Percentiles rank a stretch among this genome's conserved stretches.
Conservation (phyloP, 2,329 filamentous ascomycete species). For the Nemania sp. region DNA sequence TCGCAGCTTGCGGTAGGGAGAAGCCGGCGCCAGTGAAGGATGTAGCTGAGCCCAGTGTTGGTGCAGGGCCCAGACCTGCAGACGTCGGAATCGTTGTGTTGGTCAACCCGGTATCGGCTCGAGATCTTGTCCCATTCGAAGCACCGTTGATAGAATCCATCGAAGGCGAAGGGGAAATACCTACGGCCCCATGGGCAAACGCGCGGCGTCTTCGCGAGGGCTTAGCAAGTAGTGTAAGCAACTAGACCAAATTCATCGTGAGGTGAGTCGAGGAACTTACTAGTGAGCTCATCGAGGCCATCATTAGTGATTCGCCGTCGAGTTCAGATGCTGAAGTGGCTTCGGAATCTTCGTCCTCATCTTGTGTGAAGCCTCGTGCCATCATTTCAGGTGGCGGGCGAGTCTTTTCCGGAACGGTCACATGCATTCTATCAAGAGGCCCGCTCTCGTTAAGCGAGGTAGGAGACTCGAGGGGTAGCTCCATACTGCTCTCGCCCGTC, state of each 20-base stretch:
- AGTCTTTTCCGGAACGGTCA: constrained; percentile 86
- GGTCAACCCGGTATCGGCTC: constrained; percentile 54
- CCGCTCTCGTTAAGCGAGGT: constrained; percentile 79
- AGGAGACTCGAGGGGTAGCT: constrained; percentile 90
- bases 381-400: constrained; percentile 89
- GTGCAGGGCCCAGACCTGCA: constrained; percentile 44
- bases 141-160: constrained; percentile 85
- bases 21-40: constrained; percentile 65
- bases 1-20: constrained; percentile 60
- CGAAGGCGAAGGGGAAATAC: constrained; percentile 81
- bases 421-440: constrained; percentile 85
- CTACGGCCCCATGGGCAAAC: constrained; percentile 60
- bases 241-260: background rate
- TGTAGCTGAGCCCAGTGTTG: constrained; percentile 62
- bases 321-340: constrained; percentile 81
- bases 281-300: constrained; percentile 69
- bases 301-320: constrained; percentile 75
- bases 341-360: constrained; percentile 90
- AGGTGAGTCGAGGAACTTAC: constrained; percentile 52
- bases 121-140: constrained; percentile 62
- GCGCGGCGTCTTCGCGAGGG: constrained; percentile 66
- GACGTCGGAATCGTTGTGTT: constrained; percentile 52
- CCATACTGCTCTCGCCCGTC: constrained; percentile 92
- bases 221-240: constrained; percentile 43
- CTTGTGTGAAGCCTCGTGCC: constrained; percentile 77